These are phyloP conservation scores for Cutaneotrichosporon arboriforme DNA, from an alignment of 1,284 basidiomycete genomes.

Conservation along the genomic window DNA sequence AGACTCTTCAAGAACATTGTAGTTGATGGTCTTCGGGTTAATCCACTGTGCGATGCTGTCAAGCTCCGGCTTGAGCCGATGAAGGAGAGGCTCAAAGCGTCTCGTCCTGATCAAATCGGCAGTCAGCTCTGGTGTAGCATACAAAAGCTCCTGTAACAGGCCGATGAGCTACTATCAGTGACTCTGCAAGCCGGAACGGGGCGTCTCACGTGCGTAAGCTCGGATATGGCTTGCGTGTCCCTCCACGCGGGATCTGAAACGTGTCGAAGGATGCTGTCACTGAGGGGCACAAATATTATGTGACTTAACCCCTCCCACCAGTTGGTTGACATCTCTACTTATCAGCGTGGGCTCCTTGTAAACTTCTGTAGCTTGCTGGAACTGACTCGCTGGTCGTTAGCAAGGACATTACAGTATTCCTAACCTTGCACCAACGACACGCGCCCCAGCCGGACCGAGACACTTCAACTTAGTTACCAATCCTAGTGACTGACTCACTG, in stretches of 20 bases:
- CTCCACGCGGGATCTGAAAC: background rate
- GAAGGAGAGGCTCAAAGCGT: constrained; percentile 18
- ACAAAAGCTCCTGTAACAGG: constrained; percentile 10
- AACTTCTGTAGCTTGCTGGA: no score
- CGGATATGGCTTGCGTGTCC: background rate
- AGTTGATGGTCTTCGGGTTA: constrained; percentile 7
- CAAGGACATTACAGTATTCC: background rate
- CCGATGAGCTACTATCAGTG: background rate
- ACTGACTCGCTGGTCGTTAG: background rate
- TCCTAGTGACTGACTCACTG: constrained; percentile 7
- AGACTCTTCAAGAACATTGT: background rate
- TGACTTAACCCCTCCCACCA: constrained; percentile 17
- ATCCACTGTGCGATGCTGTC: constrained; percentile 14
- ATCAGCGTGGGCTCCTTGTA: no score
- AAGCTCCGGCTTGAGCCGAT: constrained; percentile 22
- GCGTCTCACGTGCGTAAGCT: constrained; percentile 7
- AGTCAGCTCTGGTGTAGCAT: constrained; percentile 17
- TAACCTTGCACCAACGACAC: constrained; percentile 20
- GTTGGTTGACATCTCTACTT: constrained; percentile 19
- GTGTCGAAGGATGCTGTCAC: background rate
- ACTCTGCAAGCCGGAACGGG: background rate
- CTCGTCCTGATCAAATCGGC: constrained; percentile 19
- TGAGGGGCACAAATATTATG: background rate
- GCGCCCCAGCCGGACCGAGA: constrained; percentile 19
- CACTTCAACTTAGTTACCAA: constrained; percentile 11